A percentile compares a stretch with the other conserved stretches of the same genome.
Conservation (phyloP, 1,139 yeast genomes). For the Pichia norvegensis region DNA sequence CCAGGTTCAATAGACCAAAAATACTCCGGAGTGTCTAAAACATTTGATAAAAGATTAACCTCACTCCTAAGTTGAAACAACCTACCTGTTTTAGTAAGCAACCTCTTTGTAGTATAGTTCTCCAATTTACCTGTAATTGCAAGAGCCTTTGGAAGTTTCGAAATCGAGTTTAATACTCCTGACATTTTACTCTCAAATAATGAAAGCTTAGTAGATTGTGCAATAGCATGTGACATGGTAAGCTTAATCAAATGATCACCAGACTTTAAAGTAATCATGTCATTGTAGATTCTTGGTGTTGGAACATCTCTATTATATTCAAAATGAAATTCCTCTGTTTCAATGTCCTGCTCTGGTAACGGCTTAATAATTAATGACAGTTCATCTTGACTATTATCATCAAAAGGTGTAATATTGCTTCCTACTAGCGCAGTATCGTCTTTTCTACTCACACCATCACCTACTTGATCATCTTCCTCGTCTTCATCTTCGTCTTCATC, state of each 20-base stretch:
- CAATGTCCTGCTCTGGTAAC: constrained; percentile 81
- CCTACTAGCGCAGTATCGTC: constrained; percentile 2
- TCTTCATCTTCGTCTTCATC: constrained; percentile 25
- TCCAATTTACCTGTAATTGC: constrained; percentile 88
- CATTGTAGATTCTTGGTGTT: constrained; percentile 87
- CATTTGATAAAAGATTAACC: constrained; percentile 83
- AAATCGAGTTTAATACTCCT: constrained; percentile 71
- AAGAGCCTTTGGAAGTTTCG: constrained; percentile 77
- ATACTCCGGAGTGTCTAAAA: constrained; percentile 89
- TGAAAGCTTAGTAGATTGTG: constrained; percentile 88
- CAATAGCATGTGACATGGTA: constrained; percentile 93
- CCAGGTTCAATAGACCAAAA: constrained; percentile 98
- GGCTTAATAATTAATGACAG: constrained; percentile 59
- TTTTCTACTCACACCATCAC: constrained; percentile 16
- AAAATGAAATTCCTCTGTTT: constrained; percentile 90
- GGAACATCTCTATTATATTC: constrained; percentile 76
- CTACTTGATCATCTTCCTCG: constrained; percentile 12
- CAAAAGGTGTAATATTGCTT: background rate
- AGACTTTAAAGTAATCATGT: constrained; percentile 81
- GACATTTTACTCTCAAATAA: constrained; percentile 90
- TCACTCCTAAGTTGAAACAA: constrained; percentile 85
- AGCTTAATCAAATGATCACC: constrained; percentile 90
- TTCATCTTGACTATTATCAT: constrained; percentile 9
- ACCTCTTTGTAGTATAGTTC: constrained; percentile 67
- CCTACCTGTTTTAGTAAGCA: constrained; percentile 81